Evolutionary conservation across 2,329 filamentous ascomycete genomes (phyloP).

Genomic region (Cadophora sp.): DNA sequence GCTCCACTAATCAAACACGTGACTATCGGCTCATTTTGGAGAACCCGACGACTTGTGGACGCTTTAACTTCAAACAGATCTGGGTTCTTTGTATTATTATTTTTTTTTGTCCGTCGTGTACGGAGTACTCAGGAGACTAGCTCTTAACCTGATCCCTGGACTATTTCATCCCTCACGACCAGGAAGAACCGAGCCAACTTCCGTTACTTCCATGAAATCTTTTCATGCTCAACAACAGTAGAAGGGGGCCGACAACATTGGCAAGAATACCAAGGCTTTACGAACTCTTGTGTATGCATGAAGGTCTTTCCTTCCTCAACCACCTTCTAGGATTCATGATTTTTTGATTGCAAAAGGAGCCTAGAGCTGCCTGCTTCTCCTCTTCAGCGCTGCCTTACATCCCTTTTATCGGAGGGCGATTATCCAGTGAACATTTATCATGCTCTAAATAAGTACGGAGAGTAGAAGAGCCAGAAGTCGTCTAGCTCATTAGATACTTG

Average conservation of each 20-base stretch:
- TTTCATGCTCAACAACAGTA: neutral
- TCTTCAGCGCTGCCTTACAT: neutral
- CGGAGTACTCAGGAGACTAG: neutral
- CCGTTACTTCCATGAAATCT: neutral
- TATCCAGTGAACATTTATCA: neutral
- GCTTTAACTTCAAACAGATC: neutral
- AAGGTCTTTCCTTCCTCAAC: neutral
- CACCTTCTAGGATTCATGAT: neutral
- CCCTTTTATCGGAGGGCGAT: neutral
- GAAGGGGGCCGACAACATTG: neutral
- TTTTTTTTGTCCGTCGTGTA: neutral
- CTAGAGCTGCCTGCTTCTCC: neutral
- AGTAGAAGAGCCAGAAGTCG: neutral
- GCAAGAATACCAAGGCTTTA: neutral
- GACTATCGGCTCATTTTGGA: neutral
- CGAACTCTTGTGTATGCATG: neutral
- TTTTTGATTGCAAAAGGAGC: neutral
- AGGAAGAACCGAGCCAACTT: neutral
- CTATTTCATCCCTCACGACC: neutral
- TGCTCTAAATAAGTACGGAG: neutral
- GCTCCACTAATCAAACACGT: conserved; percentile 5
- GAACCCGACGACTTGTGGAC: neutral
- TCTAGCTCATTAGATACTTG: neutral
- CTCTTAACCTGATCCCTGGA: too few relatives aligned
- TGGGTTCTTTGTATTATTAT: neutral